Base-by-base conservation (phyloP, 768 basidiomycete species). In the Xerocomellus intermedius region DNA sequence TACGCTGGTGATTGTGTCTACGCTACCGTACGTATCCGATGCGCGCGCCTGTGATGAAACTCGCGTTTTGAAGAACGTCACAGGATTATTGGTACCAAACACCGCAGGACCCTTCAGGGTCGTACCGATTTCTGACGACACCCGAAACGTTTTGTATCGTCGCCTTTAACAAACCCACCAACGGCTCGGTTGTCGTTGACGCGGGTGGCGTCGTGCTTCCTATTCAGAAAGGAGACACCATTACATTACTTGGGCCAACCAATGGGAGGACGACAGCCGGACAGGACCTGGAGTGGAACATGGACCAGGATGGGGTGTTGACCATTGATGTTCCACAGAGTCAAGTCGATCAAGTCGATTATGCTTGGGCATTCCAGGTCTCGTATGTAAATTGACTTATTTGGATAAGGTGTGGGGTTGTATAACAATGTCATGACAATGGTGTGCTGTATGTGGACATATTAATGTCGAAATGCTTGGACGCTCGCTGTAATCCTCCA, bases 1-100 rank as follows among this genome's bases (percentile, higher is more conserved):
- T 75, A 77, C 42, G 74, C 77, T 2, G 80, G 82, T 14, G 68
- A 73, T 1, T 84, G 82, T 35, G 73, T 84, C 8, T 84, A 82
- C 49, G 75, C 72, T 28, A 82, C 82, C 6, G 82, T 80, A 55
- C 13, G 77, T 70, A 2, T 26, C 50, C n/a, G n/a, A n/a, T n/a
- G 14, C 45, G 5, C 8, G 5, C 2, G 3, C 35, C 17, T 9
- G 24, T 19, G 32, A 30, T 17, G 43, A 26, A 54, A 48, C 32
- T 19, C 28, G 10, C 39, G 2, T 44, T 38, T 28, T 56, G 47
- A 54, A 3, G 16, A 21, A 13, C 21, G n/a, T 37, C 12, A 30
- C 49, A 81, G 79, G 69, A 72, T 17, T 81, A 77, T 58, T 82
- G 79, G 76, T 81, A 79, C 62, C 74, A 74, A 59, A 69, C 69